Conservation (phyloP, 148 eudicot species). For the Rhododendron mucronatum region DNA sequence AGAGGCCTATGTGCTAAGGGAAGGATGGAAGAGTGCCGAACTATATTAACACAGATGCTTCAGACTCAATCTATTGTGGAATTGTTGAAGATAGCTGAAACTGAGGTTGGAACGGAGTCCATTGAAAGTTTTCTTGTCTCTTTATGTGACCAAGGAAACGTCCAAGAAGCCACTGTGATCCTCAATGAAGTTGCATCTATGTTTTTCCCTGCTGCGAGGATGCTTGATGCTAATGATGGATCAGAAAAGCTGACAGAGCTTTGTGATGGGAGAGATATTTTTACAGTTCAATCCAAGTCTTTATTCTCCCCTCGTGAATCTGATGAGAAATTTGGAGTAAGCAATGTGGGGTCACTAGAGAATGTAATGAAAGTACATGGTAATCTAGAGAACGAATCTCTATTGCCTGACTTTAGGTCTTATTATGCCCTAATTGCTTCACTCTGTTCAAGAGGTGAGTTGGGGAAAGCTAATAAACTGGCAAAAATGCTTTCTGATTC, state of each 20-base stretch:
- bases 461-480: conserved; percentile 50
- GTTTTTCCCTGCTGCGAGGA: conserved; percentile 43
- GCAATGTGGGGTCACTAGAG: conserved; percentile 12
- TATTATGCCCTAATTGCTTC: conserved; percentile 52
- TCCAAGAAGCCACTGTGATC: conserved; percentile 56
- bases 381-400: conserved; percentile 7
- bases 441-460: conserved; percentile 57
- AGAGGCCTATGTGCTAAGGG: conserved; percentile 82
- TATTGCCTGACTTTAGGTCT: conserved; percentile 39
- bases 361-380: conserved; percentile 7
- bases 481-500: conserved; percentile 35
- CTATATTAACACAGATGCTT: conserved; percentile 77
- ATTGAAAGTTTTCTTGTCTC: conserved; percentile 42
- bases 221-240: conserved; percentile 8
- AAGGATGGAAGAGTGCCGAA: conserved; percentile 89
- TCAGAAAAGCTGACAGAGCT: conserved; percentile 17
- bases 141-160: conserved; percentile 76
- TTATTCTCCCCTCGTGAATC: conserved; percentile 10
- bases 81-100: conserved; percentile 46
- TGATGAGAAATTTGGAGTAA: conserved; percentile 3
- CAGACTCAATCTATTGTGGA: conserved; percentile 45
- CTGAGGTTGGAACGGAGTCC: conserved; percentile 55
- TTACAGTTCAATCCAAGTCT: conserved; percentile 8
- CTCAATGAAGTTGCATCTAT: conserved; percentile 71
- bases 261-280: conserved; percentile 10